phyloP scores from a whole-genome alignment of 2,329 filamentous ascomycete genomes.

The Microdochium paspali region DNA sequence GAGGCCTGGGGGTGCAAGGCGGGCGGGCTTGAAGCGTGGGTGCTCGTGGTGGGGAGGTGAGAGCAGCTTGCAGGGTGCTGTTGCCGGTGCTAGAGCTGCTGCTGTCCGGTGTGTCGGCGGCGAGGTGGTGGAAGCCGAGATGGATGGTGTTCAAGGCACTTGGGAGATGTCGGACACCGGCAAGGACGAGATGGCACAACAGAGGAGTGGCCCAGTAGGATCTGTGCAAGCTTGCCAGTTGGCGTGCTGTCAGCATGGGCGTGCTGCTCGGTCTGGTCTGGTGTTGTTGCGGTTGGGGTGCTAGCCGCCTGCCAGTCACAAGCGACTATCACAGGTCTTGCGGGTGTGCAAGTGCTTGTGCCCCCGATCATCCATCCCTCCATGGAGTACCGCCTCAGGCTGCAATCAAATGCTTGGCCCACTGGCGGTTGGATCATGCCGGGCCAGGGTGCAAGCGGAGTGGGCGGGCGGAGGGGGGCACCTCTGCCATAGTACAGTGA shows the following conservation, averaged over 20 bases:
- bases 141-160: neutral
- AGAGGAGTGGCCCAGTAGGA: neutral
- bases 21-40: neutral
- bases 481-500: too few relatives aligned
- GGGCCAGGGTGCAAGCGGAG: neutral
- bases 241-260: neutral
- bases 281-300: neutral
- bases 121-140: neutral
- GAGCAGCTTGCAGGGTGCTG: neutral
- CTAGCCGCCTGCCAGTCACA: neutral
- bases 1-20: neutral
- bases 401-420: neutral
- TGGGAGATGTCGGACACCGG: neutral
- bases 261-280: too few relatives aligned
- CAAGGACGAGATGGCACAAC: neutral
- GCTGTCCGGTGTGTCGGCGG: too few relatives aligned
- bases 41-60: neutral
- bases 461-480: neutral
- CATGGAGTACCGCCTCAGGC: neutral
- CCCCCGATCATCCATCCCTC: neutral
- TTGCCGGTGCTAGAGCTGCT: neutral
- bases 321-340: too few relatives aligned
- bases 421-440: neutral
- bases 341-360: too few relatives aligned
- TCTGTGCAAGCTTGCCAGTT: neutral